Conservation (phyloP, 1,284 basidiomycete genomes). For the Pseudozyma tsukubaensis region DNA sequence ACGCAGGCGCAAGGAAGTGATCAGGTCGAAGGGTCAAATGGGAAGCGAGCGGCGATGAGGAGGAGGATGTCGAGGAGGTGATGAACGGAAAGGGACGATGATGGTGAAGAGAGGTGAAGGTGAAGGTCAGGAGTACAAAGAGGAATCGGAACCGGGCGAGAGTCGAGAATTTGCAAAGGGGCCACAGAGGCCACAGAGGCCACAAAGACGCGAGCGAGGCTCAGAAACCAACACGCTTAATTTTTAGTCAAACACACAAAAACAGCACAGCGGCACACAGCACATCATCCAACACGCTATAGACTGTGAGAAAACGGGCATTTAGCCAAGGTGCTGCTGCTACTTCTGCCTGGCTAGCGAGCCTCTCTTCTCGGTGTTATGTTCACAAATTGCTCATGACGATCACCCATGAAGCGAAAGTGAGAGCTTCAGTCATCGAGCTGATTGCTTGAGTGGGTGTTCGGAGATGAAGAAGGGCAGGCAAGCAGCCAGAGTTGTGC, state of each 20-base stretch:
- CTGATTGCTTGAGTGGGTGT: too few species aligned
- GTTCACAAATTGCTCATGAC: too few species aligned
- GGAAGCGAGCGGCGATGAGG: background rate
- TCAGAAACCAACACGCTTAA: background rate
- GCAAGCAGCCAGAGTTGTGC: too few species aligned
- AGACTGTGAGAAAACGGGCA: background rate
- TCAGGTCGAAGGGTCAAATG: too few species aligned
- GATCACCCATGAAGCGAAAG: too few species aligned
- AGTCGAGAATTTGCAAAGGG: background rate
- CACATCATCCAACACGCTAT: background rate
- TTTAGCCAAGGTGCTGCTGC: background rate
- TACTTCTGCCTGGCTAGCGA: too few species aligned
- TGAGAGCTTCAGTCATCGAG: too few species aligned
- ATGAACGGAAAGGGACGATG: background rate
- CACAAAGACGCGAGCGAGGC: background rate
- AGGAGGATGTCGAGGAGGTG: background rate
- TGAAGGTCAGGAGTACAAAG: background rate
- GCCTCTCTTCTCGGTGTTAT: too few species aligned
- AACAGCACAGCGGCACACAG: background rate
- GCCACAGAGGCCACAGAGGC: background rate
- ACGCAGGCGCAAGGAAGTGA: too few species aligned
- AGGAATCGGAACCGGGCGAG: background rate
- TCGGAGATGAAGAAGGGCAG: too few species aligned
- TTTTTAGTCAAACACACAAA: background rate
- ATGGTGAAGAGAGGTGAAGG: conserved; percentile 1